phyloP scores from a whole-genome alignment of 257 asterid species.

The Ballota nigra region DNA sequence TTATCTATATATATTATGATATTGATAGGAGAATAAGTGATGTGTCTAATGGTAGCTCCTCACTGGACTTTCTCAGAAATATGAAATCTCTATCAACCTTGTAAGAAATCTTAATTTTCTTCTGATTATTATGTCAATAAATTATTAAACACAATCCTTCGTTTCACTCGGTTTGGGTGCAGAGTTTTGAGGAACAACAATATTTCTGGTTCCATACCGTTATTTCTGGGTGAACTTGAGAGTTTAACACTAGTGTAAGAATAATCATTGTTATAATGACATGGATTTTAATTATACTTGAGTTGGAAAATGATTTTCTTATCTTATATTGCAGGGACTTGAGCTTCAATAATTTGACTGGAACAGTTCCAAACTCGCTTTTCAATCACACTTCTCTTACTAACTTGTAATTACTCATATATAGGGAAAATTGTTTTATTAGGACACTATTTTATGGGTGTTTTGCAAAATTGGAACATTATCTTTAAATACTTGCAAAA shows the following conservation, averaged over 20 bases:
- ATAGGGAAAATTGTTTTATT: no score
- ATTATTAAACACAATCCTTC: neutral
- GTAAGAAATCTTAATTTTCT: conserved; percentile 37
- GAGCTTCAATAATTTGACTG: conserved; percentile 83
- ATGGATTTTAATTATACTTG: neutral
- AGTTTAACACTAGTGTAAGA: conserved; percentile 63
- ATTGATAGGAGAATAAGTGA: conserved; percentile 74
- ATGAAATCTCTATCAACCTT: conserved; percentile 50
- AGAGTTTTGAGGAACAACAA: conserved; percentile 78
- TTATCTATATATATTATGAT: conserved; percentile 15
- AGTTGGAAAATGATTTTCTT: neutral
- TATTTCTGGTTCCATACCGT: conserved; percentile 71
- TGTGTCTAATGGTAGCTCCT: conserved; percentile 63
- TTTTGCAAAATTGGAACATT: no score
- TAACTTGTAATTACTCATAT: conserved; percentile 43
- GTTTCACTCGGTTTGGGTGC: neutral
- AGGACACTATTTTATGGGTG: no score
- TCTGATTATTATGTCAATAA: neutral
- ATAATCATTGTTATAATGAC: neutral
- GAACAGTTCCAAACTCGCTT: conserved; percentile 49
- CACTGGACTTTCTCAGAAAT: conserved; percentile 53
- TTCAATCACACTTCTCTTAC: conserved; percentile 51
- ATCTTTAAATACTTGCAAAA: no score
- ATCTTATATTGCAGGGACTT: conserved; percentile 60
- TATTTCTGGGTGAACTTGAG: conserved; percentile 42